A percentile compares a stretch with the other conserved stretches of the same genome.
Evolutionary conservation across 768 basidiomycete species (phyloP).

Genomic region (Tulasnella sp.): DNA sequence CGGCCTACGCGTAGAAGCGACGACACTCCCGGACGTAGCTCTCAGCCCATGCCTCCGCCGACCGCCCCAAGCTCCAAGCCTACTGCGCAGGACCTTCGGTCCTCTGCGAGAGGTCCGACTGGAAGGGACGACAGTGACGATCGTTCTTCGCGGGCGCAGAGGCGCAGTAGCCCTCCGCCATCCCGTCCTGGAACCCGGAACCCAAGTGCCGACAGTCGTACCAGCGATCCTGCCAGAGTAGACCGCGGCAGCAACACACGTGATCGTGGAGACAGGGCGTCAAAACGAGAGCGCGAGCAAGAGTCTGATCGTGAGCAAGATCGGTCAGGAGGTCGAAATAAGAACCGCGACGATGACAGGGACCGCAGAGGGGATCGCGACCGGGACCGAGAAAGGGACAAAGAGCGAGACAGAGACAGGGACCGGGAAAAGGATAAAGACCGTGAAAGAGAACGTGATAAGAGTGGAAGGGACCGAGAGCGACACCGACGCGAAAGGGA

Average conservation of each 20-base stretch:
- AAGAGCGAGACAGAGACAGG: conserved; percentile 11
- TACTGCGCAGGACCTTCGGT: conserved; percentile 25
- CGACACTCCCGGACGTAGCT: background rate
- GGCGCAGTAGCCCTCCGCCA: background rate
- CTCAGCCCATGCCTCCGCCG: conserved; percentile 27
- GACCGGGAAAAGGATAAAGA: conserved; percentile 5
- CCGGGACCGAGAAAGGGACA: conserved; percentile 25
- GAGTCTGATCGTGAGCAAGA: conserved; percentile 24
- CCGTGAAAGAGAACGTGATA: conserved; percentile 15
- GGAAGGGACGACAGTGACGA: conserved; percentile 3
- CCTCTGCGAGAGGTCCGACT: conserved; percentile 7
- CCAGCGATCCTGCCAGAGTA: conserved; percentile 20
- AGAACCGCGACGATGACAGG: conserved; percentile 16
- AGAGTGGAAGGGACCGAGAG: conserved; percentile 9
- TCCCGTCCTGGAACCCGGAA: conserved; percentile 21
- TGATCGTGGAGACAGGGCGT: conserved; percentile 20
- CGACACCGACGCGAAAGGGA: conserved; percentile 19
- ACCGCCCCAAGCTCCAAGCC: conserved; percentile 27
- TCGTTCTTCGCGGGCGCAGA: conserved; percentile 15
- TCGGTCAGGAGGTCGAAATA: background rate
- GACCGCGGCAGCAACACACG: conserved; percentile 11
- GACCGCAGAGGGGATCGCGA: conserved; percentile 25
- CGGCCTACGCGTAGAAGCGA: background rate
- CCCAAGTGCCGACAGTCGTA: conserved; percentile 25
- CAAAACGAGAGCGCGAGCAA: conserved; percentile 25